phyloP scores from a whole-genome alignment of 73 alveolate species.

The Paramecium pentaurelia region DNA sequence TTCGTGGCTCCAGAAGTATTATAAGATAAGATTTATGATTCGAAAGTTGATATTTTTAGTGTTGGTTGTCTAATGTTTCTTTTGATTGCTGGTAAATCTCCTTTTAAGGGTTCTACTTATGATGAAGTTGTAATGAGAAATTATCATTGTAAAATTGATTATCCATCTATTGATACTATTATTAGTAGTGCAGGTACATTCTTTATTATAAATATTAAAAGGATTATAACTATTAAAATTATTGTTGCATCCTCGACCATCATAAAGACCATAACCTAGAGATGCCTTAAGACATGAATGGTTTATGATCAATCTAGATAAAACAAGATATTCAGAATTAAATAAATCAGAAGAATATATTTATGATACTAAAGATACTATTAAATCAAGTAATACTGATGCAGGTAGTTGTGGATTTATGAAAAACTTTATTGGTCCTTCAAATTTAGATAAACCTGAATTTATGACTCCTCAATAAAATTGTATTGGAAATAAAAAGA shows the following conservation, averaged over 20 bases:
- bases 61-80: constrained; percentile 69
- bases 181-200: background rate
- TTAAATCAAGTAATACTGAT: background rate
- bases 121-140: constrained; percentile 54
- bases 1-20: constrained; percentile 77
- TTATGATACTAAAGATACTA: background rate
- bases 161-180: background rate
- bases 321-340: background rate
- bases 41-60: constrained; percentile 67
- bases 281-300: constrained; percentile 61
- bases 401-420: constrained; percentile 19
- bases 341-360: background rate
- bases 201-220: background rate
- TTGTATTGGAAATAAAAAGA: background rate
- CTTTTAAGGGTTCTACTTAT: constrained; percentile 55
- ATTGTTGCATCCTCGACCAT: constrained; percentile 37
- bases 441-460: background rate
- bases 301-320: background rate
- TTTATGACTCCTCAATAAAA: background rate
- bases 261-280: constrained; percentile 33
- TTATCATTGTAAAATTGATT: constrained; percentile 54
- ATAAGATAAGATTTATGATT: constrained; percentile 47
- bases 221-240: background rate
- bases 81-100: constrained; percentile 62
- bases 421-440: background rate